These are phyloP conservation scores for Lachancea lanzarotensis DNA, from an alignment of 805 yeast genomes.

Conservation along the genomic window DNA sequence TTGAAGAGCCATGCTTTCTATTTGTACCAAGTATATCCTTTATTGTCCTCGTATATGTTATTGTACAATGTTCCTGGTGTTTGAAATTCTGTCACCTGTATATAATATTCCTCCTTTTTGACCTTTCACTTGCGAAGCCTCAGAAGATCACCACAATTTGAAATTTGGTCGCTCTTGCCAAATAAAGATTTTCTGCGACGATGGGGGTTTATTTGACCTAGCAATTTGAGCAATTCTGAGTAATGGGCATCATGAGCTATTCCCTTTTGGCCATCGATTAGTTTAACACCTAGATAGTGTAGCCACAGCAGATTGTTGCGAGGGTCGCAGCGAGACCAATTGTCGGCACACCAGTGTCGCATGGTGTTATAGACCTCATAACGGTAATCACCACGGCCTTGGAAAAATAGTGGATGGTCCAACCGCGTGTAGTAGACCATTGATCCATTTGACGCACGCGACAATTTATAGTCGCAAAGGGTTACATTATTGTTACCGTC, in stretches of 20 bases:
- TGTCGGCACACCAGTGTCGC: constrained; percentile 34
- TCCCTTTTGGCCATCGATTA: constrained; percentile 1
- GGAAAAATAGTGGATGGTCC: constrained; percentile 57
- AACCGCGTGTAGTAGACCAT: constrained; percentile 44
- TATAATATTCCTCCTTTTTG: no score
- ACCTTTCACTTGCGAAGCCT: constrained; percentile 1
- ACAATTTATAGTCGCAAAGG: constrained; percentile 52
- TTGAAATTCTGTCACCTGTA: no score
- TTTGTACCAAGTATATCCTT: neutral
- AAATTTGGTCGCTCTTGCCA: constrained; percentile 7
- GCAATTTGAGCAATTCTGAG: constrained; percentile 3
- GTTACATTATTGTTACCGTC: constrained; percentile 38
- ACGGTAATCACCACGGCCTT: constrained; percentile 54
- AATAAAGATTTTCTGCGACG: constrained; percentile 6
- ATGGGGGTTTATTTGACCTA: constrained; percentile 4
- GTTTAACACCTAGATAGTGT: constrained; percentile 48
- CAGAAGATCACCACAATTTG: constrained; percentile 5
- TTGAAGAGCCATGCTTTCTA: no score
- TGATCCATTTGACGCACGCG: constrained; percentile 37
- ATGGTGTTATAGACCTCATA: constrained; percentile 55
- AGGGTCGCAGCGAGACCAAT: constrained; percentile 29
- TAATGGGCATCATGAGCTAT: constrained; percentile 4
- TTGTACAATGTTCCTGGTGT: no score
- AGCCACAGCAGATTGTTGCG: constrained; percentile 58
- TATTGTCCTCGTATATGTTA: neutral